These are phyloP conservation scores for Helicocarpus griseus DNA, from an alignment of 2,329 filamentous ascomycete genomes.

Conservation along the genomic window DNA sequence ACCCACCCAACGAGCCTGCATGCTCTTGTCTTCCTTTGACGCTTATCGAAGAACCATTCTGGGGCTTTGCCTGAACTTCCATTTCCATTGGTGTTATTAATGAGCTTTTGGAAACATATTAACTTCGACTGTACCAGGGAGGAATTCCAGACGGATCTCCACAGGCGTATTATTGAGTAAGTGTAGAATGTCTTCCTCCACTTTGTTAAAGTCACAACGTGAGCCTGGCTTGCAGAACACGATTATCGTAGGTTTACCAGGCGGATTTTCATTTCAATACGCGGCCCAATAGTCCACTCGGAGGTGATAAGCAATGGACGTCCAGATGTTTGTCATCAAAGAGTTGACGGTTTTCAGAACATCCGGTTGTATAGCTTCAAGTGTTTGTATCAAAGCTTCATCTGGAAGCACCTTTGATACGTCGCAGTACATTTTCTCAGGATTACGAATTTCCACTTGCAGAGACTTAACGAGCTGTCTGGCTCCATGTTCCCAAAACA, in stretches of 20 bases:
- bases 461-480: neutral
- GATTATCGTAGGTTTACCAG: constrained; percentile 1
- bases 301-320: neutral
- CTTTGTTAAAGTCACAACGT: neutral
- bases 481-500: neutral
- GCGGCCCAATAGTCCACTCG: neutral
- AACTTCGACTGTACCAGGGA: too few relatives aligned
- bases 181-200: neutral
- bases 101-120: too few relatives aligned
- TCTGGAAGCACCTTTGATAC: neutral
- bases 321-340: neutral
- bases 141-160: constrained; percentile 1
- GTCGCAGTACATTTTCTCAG: neutral
- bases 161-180: neutral
- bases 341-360: neutral
- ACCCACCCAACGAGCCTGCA: too few relatives aligned
- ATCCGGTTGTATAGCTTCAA: neutral
- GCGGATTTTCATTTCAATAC: too few relatives aligned
- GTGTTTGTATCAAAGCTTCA: neutral
- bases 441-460: constrained; percentile 1
- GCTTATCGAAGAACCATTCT: too few relatives aligned
- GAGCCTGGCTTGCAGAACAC: neutral
- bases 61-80: too few relatives aligned
- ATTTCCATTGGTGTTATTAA: too few relatives aligned
- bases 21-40: too few relatives aligned